These are phyloP conservation scores for Chaetomium tenue DNA, from an alignment of 495 filamentous ascomycete species.

Conservation along the genomic window DNA sequence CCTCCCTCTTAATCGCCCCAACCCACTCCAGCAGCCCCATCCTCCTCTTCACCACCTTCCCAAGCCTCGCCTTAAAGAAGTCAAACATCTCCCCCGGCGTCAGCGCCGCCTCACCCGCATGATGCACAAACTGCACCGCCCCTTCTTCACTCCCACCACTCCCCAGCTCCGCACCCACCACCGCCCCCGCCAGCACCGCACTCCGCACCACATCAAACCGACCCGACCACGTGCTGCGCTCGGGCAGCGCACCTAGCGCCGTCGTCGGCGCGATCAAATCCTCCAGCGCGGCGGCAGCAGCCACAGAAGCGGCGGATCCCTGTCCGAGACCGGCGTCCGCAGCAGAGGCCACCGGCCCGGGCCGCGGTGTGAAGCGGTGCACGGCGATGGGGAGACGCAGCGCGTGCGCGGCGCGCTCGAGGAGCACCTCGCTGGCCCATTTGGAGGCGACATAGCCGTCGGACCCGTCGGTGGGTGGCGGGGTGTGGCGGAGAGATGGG, in stretches of 20 bases:
- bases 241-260: neutral
- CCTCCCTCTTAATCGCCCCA: neutral
- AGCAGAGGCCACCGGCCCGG: neutral
- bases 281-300: neutral
- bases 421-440: constrained; percentile 49
- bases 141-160: neutral
- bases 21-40: constrained; percentile 7
- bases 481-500: neutral
- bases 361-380: constrained; percentile 32
- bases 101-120: constrained; percentile 2
- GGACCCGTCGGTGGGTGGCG: constrained; percentile 20
- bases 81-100: neutral
- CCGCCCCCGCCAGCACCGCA: neutral
- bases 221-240: constrained; percentile 1
- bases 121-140: neutral
- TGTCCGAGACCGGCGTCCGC: neutral
- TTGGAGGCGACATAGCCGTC: constrained; percentile 50
- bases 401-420: constrained; percentile 38
- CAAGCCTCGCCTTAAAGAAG: neutral
- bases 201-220: constrained; percentile 3
- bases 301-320: neutral
- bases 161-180: neutral
- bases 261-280: neutral
- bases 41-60: neutral
- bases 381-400: constrained; percentile 38